Base-by-base conservation (phyloP, 768 basidiomycete genomes). In the Lyophyllum shimeji region DNA sequence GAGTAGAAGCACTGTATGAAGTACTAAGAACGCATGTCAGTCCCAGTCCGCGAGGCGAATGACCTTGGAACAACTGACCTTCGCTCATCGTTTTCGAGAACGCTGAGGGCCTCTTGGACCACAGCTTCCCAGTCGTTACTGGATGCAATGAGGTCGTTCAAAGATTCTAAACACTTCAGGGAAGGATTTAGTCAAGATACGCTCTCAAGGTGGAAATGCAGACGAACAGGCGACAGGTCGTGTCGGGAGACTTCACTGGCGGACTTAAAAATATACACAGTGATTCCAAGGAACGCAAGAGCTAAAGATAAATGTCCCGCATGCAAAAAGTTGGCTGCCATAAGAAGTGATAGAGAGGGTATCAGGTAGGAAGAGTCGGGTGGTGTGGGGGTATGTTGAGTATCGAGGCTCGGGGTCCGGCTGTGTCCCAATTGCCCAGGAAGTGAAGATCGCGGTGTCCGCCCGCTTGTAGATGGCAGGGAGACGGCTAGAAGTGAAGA, bases 91-190 rank as follows among this genome's bases (percentile, higher is more conserved):
- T 74, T 81, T 60, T 93, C 88, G 44, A 93, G 71, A 37, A 81
- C 71, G 31, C 71, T 71, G 56, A 91, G 76, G 7, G 87, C 83
- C 61, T 90, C 86, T 61, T 85, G 84, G 17, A 93, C 79, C 45
- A 84, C 78, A 7, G 85, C 81, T 58, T 91, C 88, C 91, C 90
- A 93, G 23, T 82, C 70, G 47, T 82, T 77, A 53, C 87, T 87
- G 43, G 89, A 82, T 47, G 74, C 69, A 60, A 89, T 81, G 53
- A 93, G 75, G 46, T 89, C 83, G 53, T 86, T 80, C 40, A 93
- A 75, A 29, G 84, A 77, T 61, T 80, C 76, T 60, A 90, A 71
- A 47, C 87, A 85, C 89, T 91, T 56, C 43, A 15, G 56, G 31
- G 37, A 44, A 18, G 12, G 50, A 5, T 1, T 60, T 15, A 54